These are phyloP conservation scores for Phaeodactylum tricornutum DNA, from an alignment of 108 stramenopile species.

Conservation along the genomic window DNA sequence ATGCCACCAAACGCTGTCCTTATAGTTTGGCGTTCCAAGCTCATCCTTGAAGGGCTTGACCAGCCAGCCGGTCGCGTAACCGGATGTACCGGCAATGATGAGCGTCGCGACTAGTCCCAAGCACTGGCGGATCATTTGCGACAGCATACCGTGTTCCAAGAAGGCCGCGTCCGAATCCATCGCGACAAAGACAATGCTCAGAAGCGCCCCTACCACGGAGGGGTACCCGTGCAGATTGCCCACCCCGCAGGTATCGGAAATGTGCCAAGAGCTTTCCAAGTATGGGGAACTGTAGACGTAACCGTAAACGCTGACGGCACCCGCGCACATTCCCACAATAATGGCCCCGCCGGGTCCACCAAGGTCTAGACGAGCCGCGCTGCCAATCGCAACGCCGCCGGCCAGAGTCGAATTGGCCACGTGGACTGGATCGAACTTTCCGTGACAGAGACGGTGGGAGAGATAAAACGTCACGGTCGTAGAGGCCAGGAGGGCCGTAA, in stretches of 20 bases:
- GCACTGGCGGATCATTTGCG: slow-evolving; percentile 13
- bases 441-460: slow-evolving; percentile 16
- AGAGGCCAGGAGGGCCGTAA: slow-evolving; percentile 27
- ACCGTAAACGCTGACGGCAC: slow-evolving; percentile 18
- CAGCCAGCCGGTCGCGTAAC: slow-evolving; percentile 16
- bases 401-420: slow-evolving; percentile 47
- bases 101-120: slow-evolving; percentile 11
- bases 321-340: slow-evolving; percentile 16
- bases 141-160: background rate
- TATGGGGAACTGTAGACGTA: slow-evolving; percentile 16
- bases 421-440: slow-evolving; percentile 37
- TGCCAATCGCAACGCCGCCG: slow-evolving; percentile 49
- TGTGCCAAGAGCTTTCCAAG: slow-evolving; percentile 17
- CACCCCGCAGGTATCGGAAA: slow-evolving; percentile 32
- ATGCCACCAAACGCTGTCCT: slow-evolving; percentile 5
- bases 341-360: slow-evolving; percentile 20
- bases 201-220: slow-evolving; percentile 17
- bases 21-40: background rate
- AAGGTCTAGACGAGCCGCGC: slow-evolving; percentile 24
- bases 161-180: slow-evolving; percentile 25
- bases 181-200: slow-evolving; percentile 19
- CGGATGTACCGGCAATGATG: slow-evolving; percentile 3
- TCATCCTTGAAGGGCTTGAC: slow-evolving; percentile 11
- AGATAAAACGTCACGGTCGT: slow-evolving; percentile 25
- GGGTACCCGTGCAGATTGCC: slow-evolving; percentile 33